Evolutionary conservation across 2,329 filamentous ascomycete genomes (phyloP).

Genomic region (Rhinocladiella mackenziei): DNA sequence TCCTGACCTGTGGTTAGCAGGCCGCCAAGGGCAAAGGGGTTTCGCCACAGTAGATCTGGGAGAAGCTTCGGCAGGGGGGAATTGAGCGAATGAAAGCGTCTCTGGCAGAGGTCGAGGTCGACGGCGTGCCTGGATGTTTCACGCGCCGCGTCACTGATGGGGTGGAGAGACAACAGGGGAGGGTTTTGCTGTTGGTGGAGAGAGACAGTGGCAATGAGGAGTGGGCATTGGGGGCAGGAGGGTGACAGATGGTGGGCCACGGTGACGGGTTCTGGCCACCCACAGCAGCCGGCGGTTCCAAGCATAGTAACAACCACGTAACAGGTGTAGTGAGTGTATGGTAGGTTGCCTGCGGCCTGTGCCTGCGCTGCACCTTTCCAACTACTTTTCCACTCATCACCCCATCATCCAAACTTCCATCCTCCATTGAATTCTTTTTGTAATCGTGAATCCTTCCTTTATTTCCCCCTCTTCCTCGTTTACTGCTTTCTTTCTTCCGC

Average conservation of each 20-base stretch:
- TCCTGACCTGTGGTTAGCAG: too few species aligned
- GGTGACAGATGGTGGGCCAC: too few species aligned
- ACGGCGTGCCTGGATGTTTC: constrained; percentile 13
- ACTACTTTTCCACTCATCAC: neutral
- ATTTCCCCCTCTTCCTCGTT: constrained; percentile 3
- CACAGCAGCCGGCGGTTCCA: too few species aligned
- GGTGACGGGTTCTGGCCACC: too few species aligned
- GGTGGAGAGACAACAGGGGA: neutral
- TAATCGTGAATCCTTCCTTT: neutral
- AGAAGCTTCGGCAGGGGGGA: neutral
- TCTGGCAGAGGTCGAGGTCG: neutral
- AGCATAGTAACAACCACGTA: too few species aligned
- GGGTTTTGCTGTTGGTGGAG: neutral
- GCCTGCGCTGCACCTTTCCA: too few species aligned
- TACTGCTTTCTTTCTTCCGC: constrained; percentile 2
- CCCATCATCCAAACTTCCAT: neutral
- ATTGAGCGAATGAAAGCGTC: neutral
- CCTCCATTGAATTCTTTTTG: too few species aligned
- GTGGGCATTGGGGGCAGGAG: neutral
- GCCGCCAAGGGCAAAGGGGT: neutral
- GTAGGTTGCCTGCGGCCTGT: too few species aligned
- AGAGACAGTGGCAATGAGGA: neutral
- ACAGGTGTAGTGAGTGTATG: too few species aligned
- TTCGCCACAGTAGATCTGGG: constrained; percentile 6
- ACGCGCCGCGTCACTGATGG: constrained; percentile 19